Evolutionary conservation across 139 green algal genomes (phyloP), one percentile per base, ranked within the genome.

Genomic region (Closterium sp.): DNA sequence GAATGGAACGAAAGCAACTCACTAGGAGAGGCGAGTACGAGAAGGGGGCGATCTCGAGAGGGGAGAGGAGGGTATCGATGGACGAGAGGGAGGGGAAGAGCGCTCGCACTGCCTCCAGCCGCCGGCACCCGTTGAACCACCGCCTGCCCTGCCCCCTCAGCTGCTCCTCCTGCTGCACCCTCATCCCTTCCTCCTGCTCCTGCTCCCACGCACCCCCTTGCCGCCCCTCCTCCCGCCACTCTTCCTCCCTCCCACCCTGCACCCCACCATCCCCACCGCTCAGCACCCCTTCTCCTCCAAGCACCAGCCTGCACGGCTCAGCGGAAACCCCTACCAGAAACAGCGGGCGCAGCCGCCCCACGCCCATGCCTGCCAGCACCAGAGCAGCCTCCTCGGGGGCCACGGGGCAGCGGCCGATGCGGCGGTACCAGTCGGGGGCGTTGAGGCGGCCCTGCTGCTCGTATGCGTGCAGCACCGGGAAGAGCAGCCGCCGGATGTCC

Each of bases 331-430:
- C 62, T 79, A 79, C 62, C 9, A 79, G 62, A 6, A 79, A 79
- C 62, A 79, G 2, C 17, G 62, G 62, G 17, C 62, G 62, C 62
- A 24, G 24, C 10, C 62, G 24, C 29, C 31, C 13, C 70, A 94
- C 93, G 13, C 91, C 91, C 31, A 94, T 73, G 30, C n/a, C 90
- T 0, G 34, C 34, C 85, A 91, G 70, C 29, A 94, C 91, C 30
- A 93, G 28, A 1, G 24, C 91, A 9, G 85, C 45, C 88, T 94
- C 91, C 31, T 91, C 34, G 24, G 91, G 91, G 19, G 91, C 94
- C 29, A 94, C n/a, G 21, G 91, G 91, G 89, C 91, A 94, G 28
- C 70, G 22, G 42, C 91, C 91, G 28, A 28, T 30, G 10, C 21
- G 24, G 30, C 91, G 91, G 42, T 87, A 91, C 21, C 21, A 45